These are phyloP conservation scores for Atalantia buxifolia DNA, from an alignment of 345 rosid genomes.

Conservation along the genomic window DNA sequence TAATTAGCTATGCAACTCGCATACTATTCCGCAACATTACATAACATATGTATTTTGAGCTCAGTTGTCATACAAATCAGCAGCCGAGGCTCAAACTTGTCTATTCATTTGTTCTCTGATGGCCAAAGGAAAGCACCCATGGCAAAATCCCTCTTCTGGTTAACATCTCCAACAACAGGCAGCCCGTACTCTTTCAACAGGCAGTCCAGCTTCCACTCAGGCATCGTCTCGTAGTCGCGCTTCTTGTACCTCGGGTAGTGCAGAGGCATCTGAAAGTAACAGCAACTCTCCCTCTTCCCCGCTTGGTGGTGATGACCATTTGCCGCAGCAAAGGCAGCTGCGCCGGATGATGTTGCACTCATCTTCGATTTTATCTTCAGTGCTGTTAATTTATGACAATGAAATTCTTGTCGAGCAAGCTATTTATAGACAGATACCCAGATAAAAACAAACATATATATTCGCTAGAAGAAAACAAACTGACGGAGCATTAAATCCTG, in stretches of 20 bases:
- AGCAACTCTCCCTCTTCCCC: slow-evolving; percentile 8
- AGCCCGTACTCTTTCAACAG: slow-evolving; percentile 45
- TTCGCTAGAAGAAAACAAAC: slow-evolving; percentile 9
- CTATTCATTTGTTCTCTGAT: slow-evolving; percentile 19
- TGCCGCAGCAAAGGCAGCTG: slow-evolving; percentile 6
- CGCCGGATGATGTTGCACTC: slow-evolving; percentile 9
- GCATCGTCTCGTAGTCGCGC: slow-evolving; percentile 53
- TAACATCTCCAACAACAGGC: slow-evolving; percentile 41
- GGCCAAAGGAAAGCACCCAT: slow-evolving; percentile 72
- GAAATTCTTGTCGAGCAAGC: neutral
- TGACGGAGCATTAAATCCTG: slow-evolving; percentile 23
- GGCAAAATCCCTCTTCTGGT: slow-evolving; percentile 52
- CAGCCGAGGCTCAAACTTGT: neutral
- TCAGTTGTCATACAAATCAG: neutral
- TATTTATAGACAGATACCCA: slow-evolving; percentile 17
- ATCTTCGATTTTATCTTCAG: neutral
- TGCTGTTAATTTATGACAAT: neutral
- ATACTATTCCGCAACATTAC: too few species aligned
- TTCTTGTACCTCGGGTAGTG: slow-evolving; percentile 56
- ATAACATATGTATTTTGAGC: neutral
- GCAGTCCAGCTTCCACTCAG: slow-evolving; percentile 55
- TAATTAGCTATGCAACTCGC: neutral
- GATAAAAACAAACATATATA: neutral
- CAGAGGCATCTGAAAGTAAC: slow-evolving; percentile 55
- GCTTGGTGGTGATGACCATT: slow-evolving; percentile 17